Percentiles rank a stretch among this genome's conserved stretches.
Evolutionary conservation across 495 filamentous ascomycete species (phyloP).

Genomic region (Podospora appendiculata): DNA sequence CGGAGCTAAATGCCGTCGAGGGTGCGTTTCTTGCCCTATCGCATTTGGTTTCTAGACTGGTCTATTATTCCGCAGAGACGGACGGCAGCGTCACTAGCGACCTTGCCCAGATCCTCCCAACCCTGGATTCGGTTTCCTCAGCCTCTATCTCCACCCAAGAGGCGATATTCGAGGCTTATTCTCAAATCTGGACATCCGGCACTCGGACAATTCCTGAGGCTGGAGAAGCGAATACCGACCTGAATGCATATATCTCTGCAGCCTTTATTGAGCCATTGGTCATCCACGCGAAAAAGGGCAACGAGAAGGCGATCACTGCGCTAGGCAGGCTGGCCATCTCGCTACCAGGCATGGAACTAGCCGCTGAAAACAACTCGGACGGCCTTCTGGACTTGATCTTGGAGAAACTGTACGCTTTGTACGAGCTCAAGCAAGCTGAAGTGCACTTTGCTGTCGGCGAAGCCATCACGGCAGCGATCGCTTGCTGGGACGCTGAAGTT

Average conservation of each 20-base stretch:
- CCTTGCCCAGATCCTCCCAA: conserved; percentile 12
- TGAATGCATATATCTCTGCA: conserved; percentile 4
- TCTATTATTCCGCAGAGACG: conserved; percentile 14
- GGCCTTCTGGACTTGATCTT: conserved; percentile 40
- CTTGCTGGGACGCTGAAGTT: conserved; percentile 64
- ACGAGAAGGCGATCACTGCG: conserved; percentile 69
- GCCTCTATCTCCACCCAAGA: conserved; percentile 23
- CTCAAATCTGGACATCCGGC: conserved; percentile 66
- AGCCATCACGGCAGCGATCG: conserved; percentile 66
- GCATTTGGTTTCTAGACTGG: conserved; percentile 18
- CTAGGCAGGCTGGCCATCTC: conserved; percentile 61
- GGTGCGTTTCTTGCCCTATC: conserved; percentile 24
- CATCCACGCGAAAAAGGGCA: conserved; percentile 64
- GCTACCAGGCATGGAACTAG: conserved; percentile 19
- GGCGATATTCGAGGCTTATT: conserved; percentile 54
- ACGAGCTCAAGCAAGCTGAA: conserved; percentile 77
- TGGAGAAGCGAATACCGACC: neutral
- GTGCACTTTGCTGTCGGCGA: conserved; percentile 85
- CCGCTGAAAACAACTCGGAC: neutral
- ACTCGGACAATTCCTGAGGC: conserved; percentile 16
- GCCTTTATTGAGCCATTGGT: conserved; percentile 50
- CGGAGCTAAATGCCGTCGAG: conserved; percentile 30
- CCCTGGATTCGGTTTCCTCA: conserved; percentile 12
- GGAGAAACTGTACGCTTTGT: conserved; percentile 59
- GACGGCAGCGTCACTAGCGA: neutral